Conservation (phyloP, 2,329 filamentous ascomycete species). For the Xylariaceae sp. region DNA sequence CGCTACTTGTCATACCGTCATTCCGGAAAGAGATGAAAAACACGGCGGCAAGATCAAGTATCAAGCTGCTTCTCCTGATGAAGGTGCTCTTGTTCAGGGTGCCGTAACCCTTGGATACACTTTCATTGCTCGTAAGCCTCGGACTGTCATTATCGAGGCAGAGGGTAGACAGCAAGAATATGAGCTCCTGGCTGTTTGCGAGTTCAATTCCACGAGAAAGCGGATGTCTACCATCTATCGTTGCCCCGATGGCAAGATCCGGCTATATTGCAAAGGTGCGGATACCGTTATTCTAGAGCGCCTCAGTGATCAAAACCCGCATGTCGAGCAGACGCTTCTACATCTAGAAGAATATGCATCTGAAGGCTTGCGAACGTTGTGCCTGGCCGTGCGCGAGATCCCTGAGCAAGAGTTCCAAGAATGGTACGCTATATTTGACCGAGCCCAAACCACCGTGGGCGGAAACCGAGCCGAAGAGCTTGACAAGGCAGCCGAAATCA, state of each 20-base stretch:
- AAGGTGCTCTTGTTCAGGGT: constrained; percentile 92
- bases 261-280: constrained; percentile 92
- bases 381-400: constrained; percentile 88
- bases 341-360: constrained; percentile 99
- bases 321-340: constrained; percentile 81
- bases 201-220: constrained; percentile 97
- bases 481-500: constrained; percentile 93
- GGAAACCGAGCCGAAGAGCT: constrained; percentile 91
- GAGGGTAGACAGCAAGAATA: constrained; percentile 71
- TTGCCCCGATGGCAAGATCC: constrained; percentile 90
- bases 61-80: constrained; percentile 93
- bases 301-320: constrained; percentile 73
- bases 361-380: constrained; percentile 89
- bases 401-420: constrained; percentile 83
- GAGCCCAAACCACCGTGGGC: constrained; percentile 80
- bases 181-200: constrained; percentile 90
- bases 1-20: constrained; percentile 92
- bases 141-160: constrained; percentile 76
- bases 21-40: constrained; percentile 79
- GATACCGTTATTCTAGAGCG: constrained; percentile 97
- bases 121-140: constrained; percentile 85
- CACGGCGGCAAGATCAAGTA: constrained; percentile 84
- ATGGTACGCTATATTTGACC: constrained; percentile 82
- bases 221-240: constrained; percentile 97
- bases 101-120: constrained; percentile 80